Conservation (phyloP, 257 asterid species). For the Vinca minor region DNA sequence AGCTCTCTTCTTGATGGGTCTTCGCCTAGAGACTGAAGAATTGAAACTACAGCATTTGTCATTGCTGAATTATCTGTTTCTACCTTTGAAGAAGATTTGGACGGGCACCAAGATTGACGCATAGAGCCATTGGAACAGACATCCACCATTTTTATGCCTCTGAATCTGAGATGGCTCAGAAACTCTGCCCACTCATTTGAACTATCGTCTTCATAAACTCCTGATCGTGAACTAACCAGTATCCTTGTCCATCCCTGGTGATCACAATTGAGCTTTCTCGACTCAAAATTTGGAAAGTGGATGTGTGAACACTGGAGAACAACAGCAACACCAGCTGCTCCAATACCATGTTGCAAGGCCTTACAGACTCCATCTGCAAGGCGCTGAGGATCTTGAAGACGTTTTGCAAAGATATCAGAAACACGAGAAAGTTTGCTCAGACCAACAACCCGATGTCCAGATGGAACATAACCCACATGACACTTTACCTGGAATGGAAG, state of each 20-base stretch:
- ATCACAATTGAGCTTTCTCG: slow-evolving; percentile 37
- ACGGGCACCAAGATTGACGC: slow-evolving; percentile 64
- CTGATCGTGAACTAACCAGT: slow-evolving; percentile 58
- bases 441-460: slow-evolving; percentile 75
- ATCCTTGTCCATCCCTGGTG: slow-evolving; percentile 51
- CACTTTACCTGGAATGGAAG: slow-evolving; percentile 92
- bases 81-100: slow-evolving; percentile 23
- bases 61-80: slow-evolving; percentile 37
- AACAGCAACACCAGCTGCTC: slow-evolving; percentile 84
- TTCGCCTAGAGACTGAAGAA: slow-evolving; percentile 64
- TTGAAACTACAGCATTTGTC: slow-evolving; percentile 51
- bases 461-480: slow-evolving; percentile 82
- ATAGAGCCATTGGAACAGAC: slow-evolving; percentile 7
- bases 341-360: slow-evolving; percentile 63
- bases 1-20: slow-evolving; percentile 76
- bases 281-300: slow-evolving; percentile 47
- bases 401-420: slow-evolving; percentile 76
- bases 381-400: slow-evolving; percentile 81
- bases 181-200: slow-evolving; percentile 67
- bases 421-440: slow-evolving; percentile 92
- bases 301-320: slow-evolving; percentile 72
- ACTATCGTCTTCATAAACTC: slow-evolving; percentile 53
- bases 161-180: slow-evolving; percentile 56
- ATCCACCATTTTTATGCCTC: slow-evolving; percentile 30
- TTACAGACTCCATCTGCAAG: slow-evolving; percentile 63